Evolutionary conservation across 768 basidiomycete genomes (phyloP).

Genomic region (Auricularia sp.): DNA sequence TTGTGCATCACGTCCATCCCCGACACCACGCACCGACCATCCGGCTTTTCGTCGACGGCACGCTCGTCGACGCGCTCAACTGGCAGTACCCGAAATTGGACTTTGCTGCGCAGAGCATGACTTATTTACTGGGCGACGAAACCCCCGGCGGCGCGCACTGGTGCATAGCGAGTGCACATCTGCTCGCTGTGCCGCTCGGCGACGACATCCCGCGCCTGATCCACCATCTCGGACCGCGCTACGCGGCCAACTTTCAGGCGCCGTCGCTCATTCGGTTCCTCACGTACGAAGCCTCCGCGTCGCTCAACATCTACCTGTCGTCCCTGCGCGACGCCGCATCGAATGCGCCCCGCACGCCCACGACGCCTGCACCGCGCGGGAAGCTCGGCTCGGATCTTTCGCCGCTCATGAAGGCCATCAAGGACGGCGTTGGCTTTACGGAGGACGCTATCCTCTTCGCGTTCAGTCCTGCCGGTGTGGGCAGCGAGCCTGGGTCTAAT

Average conservation of each 20-base stretch:
- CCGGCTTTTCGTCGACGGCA: slow-evolving; percentile 66
- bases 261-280: slow-evolving; percentile 57
- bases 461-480: slow-evolving; percentile 8
- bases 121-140: slow-evolving; percentile 49
- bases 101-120: slow-evolving; percentile 20
- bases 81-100: slow-evolving; percentile 54
- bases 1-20: slow-evolving; percentile 52
- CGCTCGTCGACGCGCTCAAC: slow-evolving; percentile 49
- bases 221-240: slow-evolving; percentile 74
- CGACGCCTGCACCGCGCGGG: slow-evolving; percentile 12
- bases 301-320: slow-evolving; percentile 67
- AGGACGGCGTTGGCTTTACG: slow-evolving; percentile 22
- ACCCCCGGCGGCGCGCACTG: slow-evolving; percentile 40
- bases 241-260: slow-evolving; percentile 68
- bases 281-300: slow-evolving; percentile 78
- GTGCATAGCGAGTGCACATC: slow-evolving; percentile 58
- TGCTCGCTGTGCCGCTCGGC: slow-evolving; percentile 31
- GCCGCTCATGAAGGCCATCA: slow-evolving; percentile 40
- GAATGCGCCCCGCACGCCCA: slow-evolving; percentile 2
- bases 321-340: slow-evolving; percentile 23
- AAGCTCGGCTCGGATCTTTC: slow-evolving; percentile 15
- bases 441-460: slow-evolving; percentile 13
- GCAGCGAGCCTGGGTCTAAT: slow-evolving; percentile 2
- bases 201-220: slow-evolving; percentile 66
- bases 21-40: slow-evolving; percentile 42